These are phyloP conservation scores for Penicillium coprophilum DNA, from an alignment of 495 filamentous ascomycete genomes.

Conservation along the genomic window DNA sequence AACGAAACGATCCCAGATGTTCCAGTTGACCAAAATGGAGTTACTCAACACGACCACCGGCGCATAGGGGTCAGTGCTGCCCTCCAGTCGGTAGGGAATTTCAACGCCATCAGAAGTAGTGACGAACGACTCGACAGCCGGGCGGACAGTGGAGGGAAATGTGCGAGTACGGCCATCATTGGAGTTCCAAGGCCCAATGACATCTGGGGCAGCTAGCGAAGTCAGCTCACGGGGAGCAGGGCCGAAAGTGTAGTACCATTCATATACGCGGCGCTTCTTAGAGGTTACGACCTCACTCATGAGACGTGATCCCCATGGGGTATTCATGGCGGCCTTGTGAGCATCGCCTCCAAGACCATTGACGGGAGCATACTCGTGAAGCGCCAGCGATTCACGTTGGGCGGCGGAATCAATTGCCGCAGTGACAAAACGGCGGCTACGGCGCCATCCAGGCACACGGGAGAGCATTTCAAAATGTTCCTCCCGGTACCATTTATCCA, in stretches of 20 bases:
- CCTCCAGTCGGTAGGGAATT: conserved; percentile 73
- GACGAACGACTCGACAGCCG: conserved; percentile 63
- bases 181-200: conserved; percentile 48
- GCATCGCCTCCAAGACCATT: conserved; percentile 65
- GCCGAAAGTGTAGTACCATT: conserved; percentile 76
- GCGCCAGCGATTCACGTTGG: conserved; percentile 55
- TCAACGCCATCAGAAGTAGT: conserved; percentile 64
- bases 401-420: conserved; percentile 51
- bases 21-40: conserved; percentile 67
- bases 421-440: conserved; percentile 64
- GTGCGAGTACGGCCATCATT: conserved; percentile 55
- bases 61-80: conserved; percentile 60
- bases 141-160: conserved; percentile 46
- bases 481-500: conserved; percentile 66
- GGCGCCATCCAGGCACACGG: conserved; percentile 73
- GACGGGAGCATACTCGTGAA: conserved; percentile 67
- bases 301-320: conserved; percentile 56
- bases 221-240: conserved; percentile 66
- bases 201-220: conserved; percentile 38
- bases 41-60: conserved; percentile 72
- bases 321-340: conserved; percentile 59
- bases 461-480: conserved; percentile 71
- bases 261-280: conserved; percentile 58
- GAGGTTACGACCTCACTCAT: conserved; percentile 54
- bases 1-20: conserved; percentile 77